phyloP scores from a whole-genome alignment of 768 basidiomycete species.

The Naematelia encephala region DNA sequence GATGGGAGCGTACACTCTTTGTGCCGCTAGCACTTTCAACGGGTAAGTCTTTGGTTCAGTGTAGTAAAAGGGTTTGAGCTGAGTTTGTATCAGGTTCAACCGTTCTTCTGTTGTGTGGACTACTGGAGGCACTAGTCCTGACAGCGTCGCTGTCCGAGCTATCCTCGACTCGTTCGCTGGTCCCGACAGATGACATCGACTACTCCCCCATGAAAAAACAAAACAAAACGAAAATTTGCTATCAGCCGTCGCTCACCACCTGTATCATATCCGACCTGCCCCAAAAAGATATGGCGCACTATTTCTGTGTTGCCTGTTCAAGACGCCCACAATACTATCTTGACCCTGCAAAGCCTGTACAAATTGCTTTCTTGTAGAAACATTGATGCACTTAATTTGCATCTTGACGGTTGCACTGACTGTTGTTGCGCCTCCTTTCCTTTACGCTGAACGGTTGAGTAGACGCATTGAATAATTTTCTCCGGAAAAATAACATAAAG shows the following conservation, averaged over 20 bases:
- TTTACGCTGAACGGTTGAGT: too few relatives aligned
- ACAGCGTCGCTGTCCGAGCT: conserved; percentile 39
- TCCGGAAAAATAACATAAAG: too few relatives aligned
- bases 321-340: too few relatives aligned
- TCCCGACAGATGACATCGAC: conserved; percentile 44
- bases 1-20: conserved; percentile 99
- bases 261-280: neutral
- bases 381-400: too few relatives aligned
- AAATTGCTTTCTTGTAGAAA: too few relatives aligned
- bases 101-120: conserved; percentile 45
- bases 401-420: too few relatives aligned
- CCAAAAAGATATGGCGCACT: too few relatives aligned
- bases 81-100: conserved; percentile 22
- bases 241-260: neutral
- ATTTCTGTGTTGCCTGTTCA: too few relatives aligned
- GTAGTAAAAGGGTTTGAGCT: neutral
- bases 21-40: conserved; percentile 94
- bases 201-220: conserved; percentile 27
- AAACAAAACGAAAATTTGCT: conserved; percentile 1
- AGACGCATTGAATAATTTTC: too few relatives aligned
- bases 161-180: conserved; percentile 41
- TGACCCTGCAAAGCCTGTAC: too few relatives aligned
- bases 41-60: conserved; percentile 51
- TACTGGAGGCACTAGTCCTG: conserved; percentile 33
- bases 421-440: too few relatives aligned